Evolutionary conservation across 805 yeast genomes (phyloP).

Genomic region (Wickerhamiella galacta): DNA sequence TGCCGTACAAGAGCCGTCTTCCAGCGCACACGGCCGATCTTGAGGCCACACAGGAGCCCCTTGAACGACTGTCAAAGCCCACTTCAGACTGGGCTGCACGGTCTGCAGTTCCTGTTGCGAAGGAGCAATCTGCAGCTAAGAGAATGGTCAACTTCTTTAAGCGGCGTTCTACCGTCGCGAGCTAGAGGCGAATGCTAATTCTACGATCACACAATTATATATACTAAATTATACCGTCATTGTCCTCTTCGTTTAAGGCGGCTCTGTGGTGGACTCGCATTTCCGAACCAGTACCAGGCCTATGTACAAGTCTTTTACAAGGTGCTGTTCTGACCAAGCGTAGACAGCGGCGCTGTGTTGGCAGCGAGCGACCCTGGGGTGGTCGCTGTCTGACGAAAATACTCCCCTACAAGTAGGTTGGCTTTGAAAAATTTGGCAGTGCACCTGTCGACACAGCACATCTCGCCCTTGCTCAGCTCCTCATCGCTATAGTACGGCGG

Average conservation of each 20-base stretch:
- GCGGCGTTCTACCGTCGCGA: slow-evolving; percentile 21
- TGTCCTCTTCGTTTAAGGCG: neutral
- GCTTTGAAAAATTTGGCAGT: slow-evolving; percentile 67
- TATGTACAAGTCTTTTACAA: slow-evolving; percentile 1
- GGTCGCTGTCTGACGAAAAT: slow-evolving; percentile 11
- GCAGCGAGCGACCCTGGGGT: slow-evolving; percentile 9
- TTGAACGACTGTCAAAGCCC: too few relatives aligned
- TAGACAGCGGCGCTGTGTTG: slow-evolving; percentile 7
- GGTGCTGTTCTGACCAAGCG: slow-evolving; percentile 12
- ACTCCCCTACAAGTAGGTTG: slow-evolving; percentile 25
- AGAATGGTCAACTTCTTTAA: slow-evolving; percentile 23
- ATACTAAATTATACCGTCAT: neutral
- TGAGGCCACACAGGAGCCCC: too few relatives aligned
- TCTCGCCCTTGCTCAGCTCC: slow-evolving; percentile 74
- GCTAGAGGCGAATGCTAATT: slow-evolving; percentile 1
- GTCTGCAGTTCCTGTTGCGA: too few relatives aligned
- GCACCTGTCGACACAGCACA: slow-evolving; percentile 71
- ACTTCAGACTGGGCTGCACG: too few relatives aligned
- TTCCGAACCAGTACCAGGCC: too few relatives aligned
- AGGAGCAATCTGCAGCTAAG: slow-evolving; percentile 18
- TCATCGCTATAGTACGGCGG: slow-evolving; percentile 73
- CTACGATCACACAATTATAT: neutral
- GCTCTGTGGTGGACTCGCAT: too few relatives aligned
- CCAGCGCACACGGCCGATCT: slow-evolving; percentile 7
- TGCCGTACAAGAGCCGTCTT: slow-evolving; percentile 1